A percentile compares a stretch with the other conserved stretches of the same genome.
phyloP scores from a whole-genome alignment of 192 early-diverging fungal genomes.

The Spizellomyces punctatus region DNA sequence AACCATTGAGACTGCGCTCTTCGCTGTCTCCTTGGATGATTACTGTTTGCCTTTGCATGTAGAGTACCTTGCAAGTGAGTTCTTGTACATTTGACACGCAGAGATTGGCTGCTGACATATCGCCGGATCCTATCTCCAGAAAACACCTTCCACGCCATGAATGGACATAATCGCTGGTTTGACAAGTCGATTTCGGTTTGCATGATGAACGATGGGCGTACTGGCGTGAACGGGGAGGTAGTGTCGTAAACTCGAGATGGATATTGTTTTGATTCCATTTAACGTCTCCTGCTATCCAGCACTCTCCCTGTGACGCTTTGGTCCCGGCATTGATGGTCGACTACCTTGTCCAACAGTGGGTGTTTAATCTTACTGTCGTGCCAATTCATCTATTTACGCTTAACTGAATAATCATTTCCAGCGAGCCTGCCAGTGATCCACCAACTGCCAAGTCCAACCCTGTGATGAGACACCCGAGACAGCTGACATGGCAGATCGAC shows the following conservation, averaged over 20 bases:
- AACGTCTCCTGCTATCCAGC: slow-evolving; percentile 32
- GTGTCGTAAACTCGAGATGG: neutral
- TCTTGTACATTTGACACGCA: slow-evolving; percentile 13
- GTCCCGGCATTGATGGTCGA: slow-evolving; percentile 68
- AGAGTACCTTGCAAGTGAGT: slow-evolving; percentile 65
- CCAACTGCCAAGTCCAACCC: slow-evolving; percentile 8
- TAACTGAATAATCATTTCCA: slow-evolving; percentile 1
- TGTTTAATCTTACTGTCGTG: neutral
- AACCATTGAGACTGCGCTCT: slow-evolving; percentile 72
- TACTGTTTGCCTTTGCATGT: slow-evolving; percentile 42
- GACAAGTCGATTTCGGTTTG: slow-evolving; percentile 77
- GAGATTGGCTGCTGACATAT: slow-evolving; percentile 16
- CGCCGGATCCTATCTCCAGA: slow-evolving; percentile 14
- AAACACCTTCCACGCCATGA: slow-evolving; percentile 59
- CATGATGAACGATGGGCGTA: slow-evolving; percentile 74
- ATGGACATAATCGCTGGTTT: slow-evolving; percentile 89
- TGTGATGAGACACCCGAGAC: slow-evolving; percentile 1
- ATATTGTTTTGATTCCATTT: slow-evolving; percentile 7
- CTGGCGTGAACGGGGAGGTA: slow-evolving; percentile 51
- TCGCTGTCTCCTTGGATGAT: slow-evolving; percentile 79
- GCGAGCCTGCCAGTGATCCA: slow-evolving; percentile 43
- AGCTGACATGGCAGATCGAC: slow-evolving; percentile 46
- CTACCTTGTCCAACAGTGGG: slow-evolving; percentile 39
- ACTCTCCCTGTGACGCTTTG: slow-evolving; percentile 85
- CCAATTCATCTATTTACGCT: neutral